phyloP scores from a whole-genome alignment of 2,329 filamentous ascomycete species.

The Aspergillus pseudotamarii region DNA sequence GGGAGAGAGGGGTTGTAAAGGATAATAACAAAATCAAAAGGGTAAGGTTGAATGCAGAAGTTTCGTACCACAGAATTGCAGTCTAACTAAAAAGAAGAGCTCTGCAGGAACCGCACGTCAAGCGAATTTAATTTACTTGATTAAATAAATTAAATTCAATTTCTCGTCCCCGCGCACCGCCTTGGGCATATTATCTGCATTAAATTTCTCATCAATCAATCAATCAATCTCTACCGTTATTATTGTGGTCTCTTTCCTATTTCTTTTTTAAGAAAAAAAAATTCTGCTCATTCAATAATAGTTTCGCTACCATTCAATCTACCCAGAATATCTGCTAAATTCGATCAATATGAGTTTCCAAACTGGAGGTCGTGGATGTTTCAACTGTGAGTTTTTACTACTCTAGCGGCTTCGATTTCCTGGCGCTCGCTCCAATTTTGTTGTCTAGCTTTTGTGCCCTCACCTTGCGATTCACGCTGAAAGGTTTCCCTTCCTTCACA shows the following conservation, averaged over 20 bases:
- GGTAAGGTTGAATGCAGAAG: neutral
- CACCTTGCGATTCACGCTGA: neutral
- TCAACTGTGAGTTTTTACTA: slow-evolving; percentile 56
- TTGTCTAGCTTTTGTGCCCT: slow-evolving; percentile 4
- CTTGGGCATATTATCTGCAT: slow-evolving; percentile 23
- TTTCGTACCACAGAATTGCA: neutral
- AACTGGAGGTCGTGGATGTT: slow-evolving; percentile 56
- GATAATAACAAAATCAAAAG: neutral
- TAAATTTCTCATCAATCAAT: slow-evolving; percentile 10
- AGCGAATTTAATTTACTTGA: slow-evolving; percentile 5
- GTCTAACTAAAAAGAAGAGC: slow-evolving; percentile 1
- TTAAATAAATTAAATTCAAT: neutral
- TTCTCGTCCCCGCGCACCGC: slow-evolving; percentile 21
- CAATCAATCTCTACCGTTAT: slow-evolving; percentile 15
- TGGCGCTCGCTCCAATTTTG: slow-evolving; percentile 7
- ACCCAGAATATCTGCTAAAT: slow-evolving; percentile 9
- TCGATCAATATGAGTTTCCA: slow-evolving; percentile 52
- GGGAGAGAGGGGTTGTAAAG: too few species aligned
- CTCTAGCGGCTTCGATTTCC: slow-evolving; percentile 1
- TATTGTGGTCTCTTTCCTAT: neutral
- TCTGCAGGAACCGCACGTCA: slow-evolving; percentile 21
- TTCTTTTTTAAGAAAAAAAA: neutral
- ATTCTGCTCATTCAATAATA: neutral
- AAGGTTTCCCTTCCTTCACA: neutral
- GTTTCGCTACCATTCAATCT: neutral